These are phyloP conservation scores for Litchi chinensis DNA, from an alignment of 345 rosid genomes.

Conservation along the genomic window DNA sequence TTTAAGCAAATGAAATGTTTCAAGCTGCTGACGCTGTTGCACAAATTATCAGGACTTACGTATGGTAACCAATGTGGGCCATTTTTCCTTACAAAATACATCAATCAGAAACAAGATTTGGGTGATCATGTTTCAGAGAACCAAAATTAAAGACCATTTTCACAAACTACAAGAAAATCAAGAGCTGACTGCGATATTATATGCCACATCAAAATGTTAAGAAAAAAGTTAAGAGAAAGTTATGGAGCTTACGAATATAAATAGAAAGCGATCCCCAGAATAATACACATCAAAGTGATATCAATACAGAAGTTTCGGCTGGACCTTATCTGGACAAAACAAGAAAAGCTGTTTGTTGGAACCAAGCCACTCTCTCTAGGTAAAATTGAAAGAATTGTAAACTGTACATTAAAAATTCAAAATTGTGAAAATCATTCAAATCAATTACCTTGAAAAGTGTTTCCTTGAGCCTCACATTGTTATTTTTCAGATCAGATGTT, in stretches of 20 bases:
- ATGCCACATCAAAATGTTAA: background rate
- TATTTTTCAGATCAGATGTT: slow-evolving; percentile 64
- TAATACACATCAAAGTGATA: slow-evolving; percentile 63
- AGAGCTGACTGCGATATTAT: background rate
- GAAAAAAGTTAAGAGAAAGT: background rate
- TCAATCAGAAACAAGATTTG: background rate
- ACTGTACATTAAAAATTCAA: background rate
- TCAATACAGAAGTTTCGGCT: slow-evolving; percentile 80
- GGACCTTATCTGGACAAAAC: slow-evolving; percentile 63
- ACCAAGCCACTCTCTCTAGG: background rate
- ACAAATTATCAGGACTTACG: background rate
- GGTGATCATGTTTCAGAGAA: background rate
- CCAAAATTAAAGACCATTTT: background rate
- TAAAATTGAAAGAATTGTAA: background rate
- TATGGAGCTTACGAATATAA: slow-evolving; percentile 64
- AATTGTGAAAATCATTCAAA: slow-evolving; percentile 13
- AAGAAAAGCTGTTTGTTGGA: slow-evolving; percentile 1
- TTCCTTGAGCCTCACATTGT: slow-evolving; percentile 77
- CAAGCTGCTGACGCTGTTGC: background rate
- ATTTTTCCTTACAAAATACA: background rate
- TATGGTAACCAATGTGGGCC: background rate
- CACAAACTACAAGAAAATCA: background rate
- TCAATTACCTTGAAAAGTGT: slow-evolving; percentile 58
- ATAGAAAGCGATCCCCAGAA: slow-evolving; percentile 72
- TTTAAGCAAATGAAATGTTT: background rate